Base-by-base conservation (phyloP, 225 moss, liverwort and hornwort genomes). In the Marchantia polymorpha region DNA sequence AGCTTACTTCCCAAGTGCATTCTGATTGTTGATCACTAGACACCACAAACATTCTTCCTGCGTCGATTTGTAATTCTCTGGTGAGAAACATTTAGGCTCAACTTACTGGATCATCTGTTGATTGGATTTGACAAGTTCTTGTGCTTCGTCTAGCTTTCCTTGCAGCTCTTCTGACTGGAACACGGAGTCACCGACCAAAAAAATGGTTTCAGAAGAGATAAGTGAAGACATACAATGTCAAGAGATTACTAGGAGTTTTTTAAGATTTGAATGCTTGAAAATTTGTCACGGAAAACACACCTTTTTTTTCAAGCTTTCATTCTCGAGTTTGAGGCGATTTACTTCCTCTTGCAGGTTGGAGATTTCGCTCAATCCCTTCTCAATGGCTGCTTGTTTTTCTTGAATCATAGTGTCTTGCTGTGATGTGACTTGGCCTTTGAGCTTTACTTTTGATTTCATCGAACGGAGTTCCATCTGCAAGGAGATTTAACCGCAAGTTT, bases 21-120 rank as follows among this genome's bases (percentile, higher is more conserved):
- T 39, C 39, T 39, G 39, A 39, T 39, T 39, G 39, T 39, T 2
- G 5, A 39, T 39, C 39, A 39, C 39, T 39, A 39, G 39, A 39
- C 39, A 39, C 39, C 39, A 39, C 39, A 39, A 2, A 5, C 39
- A 39, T 39, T 39, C 56, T 12, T 3, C 13, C 19, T 56, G 13
- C 19, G 19, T 56, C 14, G 56, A 19, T 56, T 56, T 13, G 4
- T 56, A 1, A 1, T 39, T 39, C 39, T 39, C 39, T 39, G 39
- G 5, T 39, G 39, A 73, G 14, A 52, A 52, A 16, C 26, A 16
- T 27, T 12, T 59, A 39, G 19, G 39, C 15, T 30, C 8, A 47
- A 85, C 93, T 81, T 91, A 99, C 99, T 99, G 95, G 54, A 95
- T 95, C 93, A 95, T 90, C 91, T 99, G 99, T 79, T 99, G 95